Percentiles rank a stretch among this genome's conserved stretches.
Evolutionary conservation across 129 eudicot genomes (phyloP).

Genomic region (Rutidosis leptorrhynchoides): DNA sequence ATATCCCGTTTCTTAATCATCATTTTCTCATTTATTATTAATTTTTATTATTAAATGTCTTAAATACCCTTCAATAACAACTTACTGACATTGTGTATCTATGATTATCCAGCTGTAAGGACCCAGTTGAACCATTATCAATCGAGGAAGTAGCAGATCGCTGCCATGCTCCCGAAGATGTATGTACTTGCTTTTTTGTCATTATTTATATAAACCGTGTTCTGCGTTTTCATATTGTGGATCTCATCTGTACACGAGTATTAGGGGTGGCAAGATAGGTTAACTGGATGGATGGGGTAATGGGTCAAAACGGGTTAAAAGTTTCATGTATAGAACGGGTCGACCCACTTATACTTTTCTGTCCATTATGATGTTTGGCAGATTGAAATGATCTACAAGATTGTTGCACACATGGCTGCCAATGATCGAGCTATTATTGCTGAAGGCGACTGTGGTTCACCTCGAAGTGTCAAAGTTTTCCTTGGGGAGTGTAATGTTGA

Average conservation of each 20-base stretch:
- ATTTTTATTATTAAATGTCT: not conserved
- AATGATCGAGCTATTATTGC: slow-evolving; percentile 94
- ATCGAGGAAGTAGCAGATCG: slow-evolving; percentile 95
- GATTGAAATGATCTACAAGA: slow-evolving; percentile 98
- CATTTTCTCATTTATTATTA: not conserved
- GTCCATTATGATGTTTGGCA: slow-evolving; percentile 31
- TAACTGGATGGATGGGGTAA: not conserved
- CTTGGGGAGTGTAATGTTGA: slow-evolving; percentile 72
- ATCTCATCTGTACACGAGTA: not conserved
- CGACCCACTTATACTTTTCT: not conserved
- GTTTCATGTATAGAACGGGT: not conserved
- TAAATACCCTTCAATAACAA: not conserved
- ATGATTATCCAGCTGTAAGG: slow-evolving; percentile 67
- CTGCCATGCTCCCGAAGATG: slow-evolving; percentile 83
- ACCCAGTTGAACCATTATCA: slow-evolving; percentile 91
- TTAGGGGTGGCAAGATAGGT: not conserved
- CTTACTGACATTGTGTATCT: not conserved
- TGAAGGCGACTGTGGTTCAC: slow-evolving; percentile 51
- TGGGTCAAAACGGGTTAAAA: not conserved
- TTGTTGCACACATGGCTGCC: slow-evolving; percentile 92
- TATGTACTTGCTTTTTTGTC: slow-evolving; percentile 31
- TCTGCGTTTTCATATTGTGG: not conserved
- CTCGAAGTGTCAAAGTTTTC: slow-evolving; percentile 25
- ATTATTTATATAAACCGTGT: not conserved
- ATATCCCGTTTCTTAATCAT: not conserved